These are phyloP conservation scores for Macrolepiota albuminosa DNA, from an alignment of 768 basidiomycete genomes.

Conservation along the genomic window DNA sequence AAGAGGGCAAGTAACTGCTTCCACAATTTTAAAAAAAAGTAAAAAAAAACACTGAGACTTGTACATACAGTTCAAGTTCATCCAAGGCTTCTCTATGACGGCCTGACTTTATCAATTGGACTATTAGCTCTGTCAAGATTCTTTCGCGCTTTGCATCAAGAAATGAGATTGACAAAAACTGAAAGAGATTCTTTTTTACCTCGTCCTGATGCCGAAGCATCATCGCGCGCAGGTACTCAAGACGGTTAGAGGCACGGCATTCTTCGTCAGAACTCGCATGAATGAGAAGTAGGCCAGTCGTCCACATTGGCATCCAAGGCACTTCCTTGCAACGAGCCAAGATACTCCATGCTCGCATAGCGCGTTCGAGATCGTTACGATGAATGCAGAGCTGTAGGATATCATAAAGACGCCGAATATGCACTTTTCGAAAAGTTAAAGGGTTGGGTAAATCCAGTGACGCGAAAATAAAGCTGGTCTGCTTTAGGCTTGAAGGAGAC, in stretches of 20 bases:
- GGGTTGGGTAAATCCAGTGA: conserved; percentile 46
- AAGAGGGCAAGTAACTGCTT: conserved; percentile 76
- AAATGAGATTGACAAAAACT: background rate
- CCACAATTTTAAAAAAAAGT: background rate
- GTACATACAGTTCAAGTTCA: conserved; percentile 76
- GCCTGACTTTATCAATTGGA: conserved; percentile 55
- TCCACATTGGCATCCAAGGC: conserved; percentile 71
- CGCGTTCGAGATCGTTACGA: conserved; percentile 56
- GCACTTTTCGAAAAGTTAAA: conserved; percentile 57
- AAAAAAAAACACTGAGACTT: background rate
- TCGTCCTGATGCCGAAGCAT: conserved; percentile 66
- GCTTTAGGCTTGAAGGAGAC: conserved; percentile 18
- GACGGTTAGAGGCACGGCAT: conserved; percentile 27
- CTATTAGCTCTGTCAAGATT: conserved; percentile 71
- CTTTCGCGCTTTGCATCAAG: conserved; percentile 51
- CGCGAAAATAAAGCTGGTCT: conserved; percentile 55
- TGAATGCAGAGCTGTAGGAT: conserved; percentile 68
- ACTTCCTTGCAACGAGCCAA: conserved; percentile 75
- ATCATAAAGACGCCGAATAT: conserved; percentile 73
- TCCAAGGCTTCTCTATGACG: conserved; percentile 70
- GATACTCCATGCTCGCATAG: conserved; percentile 68
- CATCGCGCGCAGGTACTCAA: conserved; percentile 64
- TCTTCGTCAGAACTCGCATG: conserved; percentile 25
- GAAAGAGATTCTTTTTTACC: conserved; percentile 34
- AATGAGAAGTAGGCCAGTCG: conserved; percentile 55